Base-by-base conservation (phyloP, 306 rosid genomes). In the Fagus sylvatica region DNA sequence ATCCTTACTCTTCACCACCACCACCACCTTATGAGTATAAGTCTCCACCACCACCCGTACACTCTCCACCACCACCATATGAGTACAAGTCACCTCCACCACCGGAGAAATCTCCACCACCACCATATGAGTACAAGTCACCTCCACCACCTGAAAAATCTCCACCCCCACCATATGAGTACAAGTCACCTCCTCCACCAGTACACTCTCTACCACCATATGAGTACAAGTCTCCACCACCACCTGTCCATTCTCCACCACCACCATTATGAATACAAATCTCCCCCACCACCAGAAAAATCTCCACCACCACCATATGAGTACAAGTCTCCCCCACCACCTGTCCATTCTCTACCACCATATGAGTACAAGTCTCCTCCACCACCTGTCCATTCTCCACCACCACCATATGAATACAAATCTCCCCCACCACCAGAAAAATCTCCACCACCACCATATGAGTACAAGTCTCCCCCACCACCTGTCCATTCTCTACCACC, bases 1-100 rank as follows among this genome's bases (percentile, higher is more conserved):
- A 94, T 67, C 69, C 87, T 7, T 94, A 94, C 76, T 77, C 51
- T 11, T 91, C 98, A 60, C 93, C 98, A 0, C 97, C 97, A 11
- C 93, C 96, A 37, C 93, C 96, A 0, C 88, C 85, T 3, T 86
- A 86, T 1, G 83, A 76, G 75, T 85, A 85, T 59, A 78, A 74
- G 4, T 78, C 88, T 0, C 87, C 89, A 0, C 89, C 89, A 0
- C 85, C 85, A 28, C 76, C 82, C 1, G 16, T 71, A 0, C 78
- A 48, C 0, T 67, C 75, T 0, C 82, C 82, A 0, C 85, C 79
- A 0, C 53, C 82, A 6, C 78, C 86, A 0, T 85, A 85, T 19
- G 37, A 68, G 37, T 79, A 87, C 72, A 75, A 87, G 34, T 83
- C 91, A 0, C 91, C 91, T 0, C 91, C 89, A 0, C 89, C 85